Evolutionary conservation across 805 yeast species (phyloP), one percentile per base, ranked within the genome.

Genomic region (Starmerella etchellsii): DNA sequence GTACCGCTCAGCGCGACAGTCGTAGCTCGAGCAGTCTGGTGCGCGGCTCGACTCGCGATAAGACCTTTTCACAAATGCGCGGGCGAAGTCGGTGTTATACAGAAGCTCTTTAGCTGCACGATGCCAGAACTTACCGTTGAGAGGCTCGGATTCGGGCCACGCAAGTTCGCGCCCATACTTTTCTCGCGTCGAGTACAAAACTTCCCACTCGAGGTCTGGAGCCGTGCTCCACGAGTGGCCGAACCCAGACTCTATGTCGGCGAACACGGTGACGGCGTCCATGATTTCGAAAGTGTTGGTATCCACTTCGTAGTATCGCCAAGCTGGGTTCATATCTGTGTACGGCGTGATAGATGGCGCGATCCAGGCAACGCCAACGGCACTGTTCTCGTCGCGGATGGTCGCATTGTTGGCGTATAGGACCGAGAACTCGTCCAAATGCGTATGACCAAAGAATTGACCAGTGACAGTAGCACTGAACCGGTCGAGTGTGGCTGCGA

Each of bases 281-380:
- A 75, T 65, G 43, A 78, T 63, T 47, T 70, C 70, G 61, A 75
- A 76, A 5, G 81, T 69, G 47, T 68, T 58, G 19, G 69, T 60
- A 54, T 78, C 83, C 40, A 78, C 76, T 49, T 73, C 74, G 52
- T 78, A 79, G 60, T 76, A 77, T 56, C 81, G 69, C 80, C 82
- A 78, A 18, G 76, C 69, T 6, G 87, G 87, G 55, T 78, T 78
- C 48, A 70, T 67, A 37, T 72, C 66, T 7, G 64, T 59, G 53
- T 67, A 65, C 8, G 84, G 81, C 7, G 83, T 76, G 30, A 78
- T 70, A 0, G 82, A 73, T 43, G 75, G 84, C 2, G 72, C 68
- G 42, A 78, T 67, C 76, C 78, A 77, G 1, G 79, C 77, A 61
- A 72, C 67, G 49, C 69, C 68, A 26, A 76, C 49, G 4, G 72